phyloP scores from a whole-genome alignment of 164 flowering plant genomes.

The Piper longum region DNA sequence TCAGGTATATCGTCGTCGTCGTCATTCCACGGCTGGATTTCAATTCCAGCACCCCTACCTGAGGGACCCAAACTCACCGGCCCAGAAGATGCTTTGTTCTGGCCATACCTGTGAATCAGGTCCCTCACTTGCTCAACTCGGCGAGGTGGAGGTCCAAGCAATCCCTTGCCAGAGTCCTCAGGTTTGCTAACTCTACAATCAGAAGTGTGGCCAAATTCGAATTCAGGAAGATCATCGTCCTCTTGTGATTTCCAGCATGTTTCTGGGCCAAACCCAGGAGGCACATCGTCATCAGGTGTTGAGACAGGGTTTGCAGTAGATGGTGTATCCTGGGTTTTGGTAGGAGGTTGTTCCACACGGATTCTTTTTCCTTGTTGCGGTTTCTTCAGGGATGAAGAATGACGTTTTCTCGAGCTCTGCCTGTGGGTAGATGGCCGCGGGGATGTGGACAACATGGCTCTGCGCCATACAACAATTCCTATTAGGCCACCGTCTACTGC shows the following conservation, averaged over 20 bases:
- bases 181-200: neutral
- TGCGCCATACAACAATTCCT: conserved; percentile 95
- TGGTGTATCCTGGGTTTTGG: conserved; percentile 7
- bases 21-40: conserved; percentile 54
- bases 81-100: conserved; percentile 7
- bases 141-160: conserved; percentile 11
- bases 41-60: conserved; percentile 11
- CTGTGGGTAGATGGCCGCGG: conserved; percentile 52
- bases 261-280: conserved; percentile 92
- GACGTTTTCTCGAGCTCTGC: conserved; percentile 45
- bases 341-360: conserved; percentile 10
- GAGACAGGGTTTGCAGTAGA: conserved; percentile 8
- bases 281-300: conserved; percentile 37
- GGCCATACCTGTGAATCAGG: conserved; percentile 70
- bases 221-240: conserved; percentile 93
- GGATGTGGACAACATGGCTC: conserved; percentile 38
- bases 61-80: conserved; percentile 8
- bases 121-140: conserved; percentile 66
- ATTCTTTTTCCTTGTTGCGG: conserved; percentile 23
- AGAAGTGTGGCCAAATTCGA: conserved; percentile 41
- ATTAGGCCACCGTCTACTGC: conserved; percentile 60
- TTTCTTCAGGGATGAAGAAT: conserved; percentile 22
- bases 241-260: conserved; percentile 25
- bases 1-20: conserved; percentile 82
- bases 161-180: conserved; percentile 6